These are phyloP conservation scores for Botryobasidium botryosum DNA, from an alignment of 768 basidiomycete genomes.

Conservation along the genomic window DNA sequence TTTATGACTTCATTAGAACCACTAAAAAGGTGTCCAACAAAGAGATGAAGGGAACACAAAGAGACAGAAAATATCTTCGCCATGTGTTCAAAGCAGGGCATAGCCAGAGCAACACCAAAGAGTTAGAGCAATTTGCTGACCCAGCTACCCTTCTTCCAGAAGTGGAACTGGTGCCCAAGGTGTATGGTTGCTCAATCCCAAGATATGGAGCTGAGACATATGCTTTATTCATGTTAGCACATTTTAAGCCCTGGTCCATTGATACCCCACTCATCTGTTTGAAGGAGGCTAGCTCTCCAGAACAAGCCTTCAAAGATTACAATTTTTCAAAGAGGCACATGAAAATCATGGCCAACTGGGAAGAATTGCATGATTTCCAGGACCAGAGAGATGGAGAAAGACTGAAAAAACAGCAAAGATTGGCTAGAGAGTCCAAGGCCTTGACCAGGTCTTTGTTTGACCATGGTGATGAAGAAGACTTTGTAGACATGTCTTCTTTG, in stretches of 20 bases:
- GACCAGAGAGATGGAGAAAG: constrained; percentile 22
- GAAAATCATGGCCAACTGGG: constrained; percentile 20
- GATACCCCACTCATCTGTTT: constrained; percentile 6
- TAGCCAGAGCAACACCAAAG: constrained; percentile 7
- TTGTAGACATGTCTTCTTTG: neutral
- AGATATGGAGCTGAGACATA: constrained; percentile 1
- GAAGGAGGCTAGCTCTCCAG: neutral
- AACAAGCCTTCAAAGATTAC: neutral
- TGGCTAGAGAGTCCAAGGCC: neutral
- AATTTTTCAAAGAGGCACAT: neutral
- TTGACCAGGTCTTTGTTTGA: neutral
- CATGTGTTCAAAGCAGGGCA: constrained; percentile 2
- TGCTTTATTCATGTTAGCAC: constrained; percentile 13
- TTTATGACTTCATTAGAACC: constrained; percentile 18
- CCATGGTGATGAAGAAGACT: neutral
- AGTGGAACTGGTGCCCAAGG: constrained; percentile 7
- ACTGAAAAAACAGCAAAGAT: constrained; percentile 9
- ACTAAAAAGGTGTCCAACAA: constrained; percentile 8
- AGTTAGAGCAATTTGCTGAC: constrained; percentile 9
- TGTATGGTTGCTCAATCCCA: constrained; percentile 13
- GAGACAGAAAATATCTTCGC: constrained; percentile 1
- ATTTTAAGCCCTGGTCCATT: constrained; percentile 14
- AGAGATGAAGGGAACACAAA: neutral
- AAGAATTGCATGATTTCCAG: constrained; percentile 21
- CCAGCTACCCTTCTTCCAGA: neutral